Percentiles rank a stretch among this genome's conserved stretches.
Evolutionary conservation across 2,329 filamentous ascomycete genomes (phyloP).

Genomic region (Cladorrhinum sp.): DNA sequence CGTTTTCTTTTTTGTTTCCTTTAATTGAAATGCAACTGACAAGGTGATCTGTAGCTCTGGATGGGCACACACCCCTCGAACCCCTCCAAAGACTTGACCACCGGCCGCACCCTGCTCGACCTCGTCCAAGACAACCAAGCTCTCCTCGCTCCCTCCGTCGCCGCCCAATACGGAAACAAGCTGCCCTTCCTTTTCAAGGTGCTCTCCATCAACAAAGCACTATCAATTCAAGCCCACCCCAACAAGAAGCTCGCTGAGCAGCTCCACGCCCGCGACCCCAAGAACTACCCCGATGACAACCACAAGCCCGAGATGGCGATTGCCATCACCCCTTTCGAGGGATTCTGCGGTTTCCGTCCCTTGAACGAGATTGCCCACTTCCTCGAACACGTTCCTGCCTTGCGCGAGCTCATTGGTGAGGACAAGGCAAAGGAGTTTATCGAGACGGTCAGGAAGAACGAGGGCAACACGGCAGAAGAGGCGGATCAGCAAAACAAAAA

Average conservation of each 20-base stretch:
- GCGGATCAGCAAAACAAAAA: constrained; percentile 64
- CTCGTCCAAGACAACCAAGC: constrained; percentile 83
- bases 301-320: constrained; percentile 99
- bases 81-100: constrained; percentile 83
- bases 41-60: constrained; percentile 66
- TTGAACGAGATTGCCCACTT: constrained; percentile 85
- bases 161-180: constrained; percentile 72
- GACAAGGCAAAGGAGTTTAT: constrained; percentile 57
- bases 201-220: constrained; percentile 88
- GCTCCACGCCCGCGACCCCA: constrained; percentile 79
- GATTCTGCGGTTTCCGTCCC: constrained; percentile 91
- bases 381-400: constrained; percentile 53
- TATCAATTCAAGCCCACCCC: constrained; percentile 95
- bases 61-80: constrained; percentile 98
- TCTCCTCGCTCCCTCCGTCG: constrained; percentile 71
- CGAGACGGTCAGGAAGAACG: constrained; percentile 47
- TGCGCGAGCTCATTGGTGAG: constrained; percentile 66
- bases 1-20: constrained; percentile 16
- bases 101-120: constrained; percentile 81
- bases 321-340: constrained; percentile 93
- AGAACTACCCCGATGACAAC: constrained; percentile 98
- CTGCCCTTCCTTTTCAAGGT: constrained; percentile 98
- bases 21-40: constrained; percentile 4
- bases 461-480: constrained; percentile 37
- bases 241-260: constrained; percentile 92